Evolutionary conservation across 352 stramenopile species (phyloP).

Genomic region (Vaucheria bursata): DNA sequence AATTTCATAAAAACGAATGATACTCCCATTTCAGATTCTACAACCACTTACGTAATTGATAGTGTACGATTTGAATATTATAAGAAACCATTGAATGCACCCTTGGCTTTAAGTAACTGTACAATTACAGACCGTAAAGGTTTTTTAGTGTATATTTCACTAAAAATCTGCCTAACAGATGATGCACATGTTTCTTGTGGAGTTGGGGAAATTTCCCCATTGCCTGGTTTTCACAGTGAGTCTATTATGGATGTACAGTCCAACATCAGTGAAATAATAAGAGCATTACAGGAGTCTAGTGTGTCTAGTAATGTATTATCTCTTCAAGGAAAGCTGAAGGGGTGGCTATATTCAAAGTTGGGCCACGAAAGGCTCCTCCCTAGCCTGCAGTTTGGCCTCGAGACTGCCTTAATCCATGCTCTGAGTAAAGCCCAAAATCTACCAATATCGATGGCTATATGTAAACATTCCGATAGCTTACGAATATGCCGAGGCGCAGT

Average conservation of each 20-base stretch:
- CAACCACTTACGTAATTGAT: not conserved
- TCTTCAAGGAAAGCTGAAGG: conserved; percentile 5
- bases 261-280: not conserved
- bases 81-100: conserved; percentile 13
- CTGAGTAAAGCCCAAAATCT: conserved; percentile 10
- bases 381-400: conserved; percentile 38
- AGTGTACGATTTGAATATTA: conserved; percentile 17
- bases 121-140: conserved; percentile 20
- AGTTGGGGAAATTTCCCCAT: conserved; percentile 26
- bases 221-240: conserved; percentile 38
- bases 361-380: conserved; percentile 17
- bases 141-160: conserved; percentile 10
- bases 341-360: conserved; percentile 9
- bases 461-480: not conserved
- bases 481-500: not conserved
- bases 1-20: conserved; percentile 1
- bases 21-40: no score
- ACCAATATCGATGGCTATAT: not conserved
- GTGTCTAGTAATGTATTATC: not conserved
- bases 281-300: not conserved
- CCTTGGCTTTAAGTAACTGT: conserved; percentile 35
- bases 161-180: not conserved
- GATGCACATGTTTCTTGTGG: not conserved
- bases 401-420: conserved; percentile 45
- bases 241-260: no score